Base-by-base conservation (phyloP, 352 stramenopile genomes). In the Phytophthora brassicae region DNA sequence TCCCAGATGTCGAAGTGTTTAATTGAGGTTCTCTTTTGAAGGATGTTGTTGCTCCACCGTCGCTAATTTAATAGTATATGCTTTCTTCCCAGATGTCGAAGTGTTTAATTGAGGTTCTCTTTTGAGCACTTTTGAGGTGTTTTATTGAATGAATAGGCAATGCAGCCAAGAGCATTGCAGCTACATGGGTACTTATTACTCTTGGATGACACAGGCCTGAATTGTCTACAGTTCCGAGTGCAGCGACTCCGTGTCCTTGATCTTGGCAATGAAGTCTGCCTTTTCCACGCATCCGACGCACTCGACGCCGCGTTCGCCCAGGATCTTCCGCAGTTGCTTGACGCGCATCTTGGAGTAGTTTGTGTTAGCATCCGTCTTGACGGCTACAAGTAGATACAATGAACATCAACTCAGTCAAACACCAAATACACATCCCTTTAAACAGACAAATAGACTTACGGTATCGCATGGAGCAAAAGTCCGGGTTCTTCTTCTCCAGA, bases 231-330 rank as follows among this genome's bases (percentile, higher is more conserved):
- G 69, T 57, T 96, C 87, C 23, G 68, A 64, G 74, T 97, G 84
- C 58, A 74, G 56, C 55, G 73, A 73, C 77, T 97, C 88, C 8
- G 89, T 97, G 53, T 91, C 90, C 77, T 98, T 86, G 77, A 96
- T 96, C 69, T 95, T 95, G 72, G 90, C 92, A 59, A 98, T 94
- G 66, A 97, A 98, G 63, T 98, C 95, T 8, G 77, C 71, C 86
- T 98, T 98, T 71, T 98, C 95, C 23, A 98, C 79, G 61, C 95
- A 98, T 28, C 90, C 92, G 38, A 95, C 75, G 74, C 95, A 98
- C 67, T 92, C 80, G 46, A 98, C 83, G 51, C 95, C 95, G 66
- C 94, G 89, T 60, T 98, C 92, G 29, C 60, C 74, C 33, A 98
- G 72, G 58, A 98, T 98, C 72, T 96, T 90, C 72, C 96, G 97